Evolutionary conservation across 1,284 basidiomycete species (phyloP), one percentile per base, ranked within the genome.

Genomic region (Phlebopus sp.): DNA sequence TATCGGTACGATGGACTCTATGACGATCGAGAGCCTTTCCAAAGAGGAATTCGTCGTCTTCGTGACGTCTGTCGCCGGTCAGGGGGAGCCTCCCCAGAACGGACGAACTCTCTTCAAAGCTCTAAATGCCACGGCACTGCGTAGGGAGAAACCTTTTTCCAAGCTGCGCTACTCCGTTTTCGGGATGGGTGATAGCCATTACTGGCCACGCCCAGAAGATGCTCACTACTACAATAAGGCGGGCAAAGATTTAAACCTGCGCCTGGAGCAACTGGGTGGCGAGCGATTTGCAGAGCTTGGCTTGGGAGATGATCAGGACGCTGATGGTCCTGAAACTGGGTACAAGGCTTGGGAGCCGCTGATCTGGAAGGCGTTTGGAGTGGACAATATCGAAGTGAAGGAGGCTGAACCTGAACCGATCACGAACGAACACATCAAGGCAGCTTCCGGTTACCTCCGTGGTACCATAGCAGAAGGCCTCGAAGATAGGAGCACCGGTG

Each of bases 381-480:
- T 99, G 47, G 96, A 97, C 69, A 76, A 75, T 14, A 76, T 99
- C 48, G 90, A 97, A 67, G 84, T 98, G 27, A 82, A 75, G 32
- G 97, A 99, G 72, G 88, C 86, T 15, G 94, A 98, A 68, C 94
- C 95, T 2, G 95, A 98, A 65, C 84, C 92, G 2, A 96, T 99
- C 71, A 98, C 95, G 52, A 98, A 99, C 75, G 96, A 99, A 74
- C 94, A 99, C 72, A 98, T 99, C 80, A 99, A 99, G 76, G 96
- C 94, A 50, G 95, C 97, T 9, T 93, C 90, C 50, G 85, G 88
- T 58, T 98, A 91, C 72, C 79, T 99, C 31, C 90, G 96, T 49
- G 96, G 96, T 15, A 99, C 96, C 31, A 99, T 99, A 65, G 77
- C 77, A 2, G 91, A 99, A 68, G 96, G 95, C 45, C 81, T 99